These are phyloP conservation scores for Diplodia sapinea DNA, from an alignment of 2,329 filamentous ascomycete genomes.

Conservation along the genomic window DNA sequence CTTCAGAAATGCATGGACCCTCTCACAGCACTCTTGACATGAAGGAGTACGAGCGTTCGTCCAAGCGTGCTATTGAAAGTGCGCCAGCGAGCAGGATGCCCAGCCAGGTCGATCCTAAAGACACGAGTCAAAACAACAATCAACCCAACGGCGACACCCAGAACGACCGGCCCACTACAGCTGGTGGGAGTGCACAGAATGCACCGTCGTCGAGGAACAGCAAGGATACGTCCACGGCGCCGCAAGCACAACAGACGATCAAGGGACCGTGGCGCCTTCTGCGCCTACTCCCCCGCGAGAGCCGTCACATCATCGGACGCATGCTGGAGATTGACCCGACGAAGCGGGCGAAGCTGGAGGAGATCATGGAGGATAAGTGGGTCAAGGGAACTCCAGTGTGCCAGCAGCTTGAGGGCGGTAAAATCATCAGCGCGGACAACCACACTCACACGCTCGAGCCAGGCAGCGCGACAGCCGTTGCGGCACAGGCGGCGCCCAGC, in stretches of 20 bases:
- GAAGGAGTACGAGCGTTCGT: conserved; percentile 31
- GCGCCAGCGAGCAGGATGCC: conserved; percentile 51
- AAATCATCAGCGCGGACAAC: conserved; percentile 72
- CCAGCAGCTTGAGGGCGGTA: conserved; percentile 74
- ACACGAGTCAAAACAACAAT: conserved; percentile 38
- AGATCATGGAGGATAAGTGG: conserved; percentile 89
- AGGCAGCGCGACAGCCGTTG: conserved; percentile 49
- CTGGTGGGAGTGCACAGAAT: background rate
- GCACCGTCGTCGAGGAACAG: conserved; percentile 31
- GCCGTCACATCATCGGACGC: conserved; percentile 82
- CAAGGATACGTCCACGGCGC: conserved; percentile 51
- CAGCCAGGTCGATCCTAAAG: conserved; percentile 37
- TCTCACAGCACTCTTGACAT: conserved; percentile 44
- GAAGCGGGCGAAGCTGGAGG: conserved; percentile 80
- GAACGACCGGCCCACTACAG: conserved; percentile 35
- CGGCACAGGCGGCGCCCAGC: conserved; percentile 35
- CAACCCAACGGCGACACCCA: background rate
- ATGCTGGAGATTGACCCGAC: conserved; percentile 92
- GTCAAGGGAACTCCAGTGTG: conserved; percentile 85
- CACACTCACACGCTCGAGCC: conserved; percentile 89
- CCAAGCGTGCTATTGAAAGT: conserved; percentile 39
- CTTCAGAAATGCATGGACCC: conserved; percentile 39
- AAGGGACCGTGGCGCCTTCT: conserved; percentile 91
- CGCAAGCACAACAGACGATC: conserved; percentile 70
- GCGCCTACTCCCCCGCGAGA: conserved; percentile 85